A percentile compares a stretch with the other conserved stretches of the same genome.
Conservation (phyloP, 106 monocot genomes). For the Acorus gramineus region DNA sequence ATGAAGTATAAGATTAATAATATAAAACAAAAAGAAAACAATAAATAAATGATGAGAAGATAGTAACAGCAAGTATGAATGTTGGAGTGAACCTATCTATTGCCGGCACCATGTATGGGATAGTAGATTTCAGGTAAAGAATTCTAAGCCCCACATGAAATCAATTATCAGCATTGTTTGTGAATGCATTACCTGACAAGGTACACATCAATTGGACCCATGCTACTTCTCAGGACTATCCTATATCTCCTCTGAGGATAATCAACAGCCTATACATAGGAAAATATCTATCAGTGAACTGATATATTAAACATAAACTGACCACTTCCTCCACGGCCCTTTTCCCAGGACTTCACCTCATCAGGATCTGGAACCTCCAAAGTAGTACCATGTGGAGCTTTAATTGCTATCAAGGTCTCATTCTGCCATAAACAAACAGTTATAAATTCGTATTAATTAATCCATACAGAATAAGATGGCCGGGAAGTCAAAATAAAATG, state of each 20-base stretch:
- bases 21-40: not conserved
- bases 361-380: constrained; percentile 96
- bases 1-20: not conserved
- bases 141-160: not conserved
- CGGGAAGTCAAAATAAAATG: not conserved
- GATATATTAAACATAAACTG: not conserved
- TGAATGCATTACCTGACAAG: constrained; percentile 63
- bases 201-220: constrained; percentile 93
- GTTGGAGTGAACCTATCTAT: too few species aligned
- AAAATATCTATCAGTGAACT: not conserved
- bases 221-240: constrained; percentile 76
- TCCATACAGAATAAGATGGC: too few species aligned
- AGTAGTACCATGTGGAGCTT: constrained; percentile 93
- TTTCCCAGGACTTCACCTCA: constrained; percentile 32
- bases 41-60: too few species aligned
- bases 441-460: not conserved
- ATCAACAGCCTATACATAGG: constrained; percentile 47
- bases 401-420: constrained; percentile 85
- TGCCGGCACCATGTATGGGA: too few species aligned
- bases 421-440: constrained; percentile 38
- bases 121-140: too few species aligned
- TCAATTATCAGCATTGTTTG: not conserved
- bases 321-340: not conserved
- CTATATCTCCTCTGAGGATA: constrained; percentile 82
- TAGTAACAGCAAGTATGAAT: not conserved